Evolutionary conservation across 768 basidiomycete species (phyloP), one percentile per base, ranked within the genome.

Genomic region (Lactifluus rugatus): DNA sequence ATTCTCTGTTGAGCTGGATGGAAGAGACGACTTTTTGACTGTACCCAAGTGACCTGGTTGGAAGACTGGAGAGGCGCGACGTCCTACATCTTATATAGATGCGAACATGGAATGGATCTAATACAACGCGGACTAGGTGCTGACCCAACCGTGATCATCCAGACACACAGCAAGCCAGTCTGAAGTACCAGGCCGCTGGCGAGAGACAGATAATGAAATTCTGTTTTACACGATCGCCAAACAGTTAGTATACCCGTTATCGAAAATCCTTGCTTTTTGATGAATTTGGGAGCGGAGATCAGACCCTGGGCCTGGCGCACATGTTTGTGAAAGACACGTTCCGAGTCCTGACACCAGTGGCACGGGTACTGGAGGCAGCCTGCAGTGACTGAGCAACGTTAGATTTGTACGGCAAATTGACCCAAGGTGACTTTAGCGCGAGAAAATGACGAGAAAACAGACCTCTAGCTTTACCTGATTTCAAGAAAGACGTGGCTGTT

Each of bases 41-140:
- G 32, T 21, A 41, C 32, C 21, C 16, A 23, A 23, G 52, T 31
- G 58, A 36, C 17, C 48, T 51, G 34, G 36, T 25, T 52, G 49
- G 54, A 34, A 26, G 59, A 26, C 16, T 56, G 37, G 31, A 56
- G 32, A 56, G 41, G 56, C 28, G 49, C 17, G 28, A 5, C 25
- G 58, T 50, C 41, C 48, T 50, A 50, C 59, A 52, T 60, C 59
- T 60, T 60, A 56, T 60, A 60, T 60, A 60, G 48, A 47, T 52
- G 39, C 31, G 47, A 34, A 36, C 39, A 45, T 25, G 34, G 28
- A 46, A 34, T 39, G 37, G 59, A 60, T 56, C 31, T 53, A 14
- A 8, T 9, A 55, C 54, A 60, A 60, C 37, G 54, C 54, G 59
- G 59, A 47, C 44, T 39, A 25, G 31, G 54, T 60, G 59, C 50